Evolutionary conservation across 73 alveolate species (phyloP), one percentile per base, ranked within the genome.

Genomic region (Paramecium tetraurelia): DNA sequence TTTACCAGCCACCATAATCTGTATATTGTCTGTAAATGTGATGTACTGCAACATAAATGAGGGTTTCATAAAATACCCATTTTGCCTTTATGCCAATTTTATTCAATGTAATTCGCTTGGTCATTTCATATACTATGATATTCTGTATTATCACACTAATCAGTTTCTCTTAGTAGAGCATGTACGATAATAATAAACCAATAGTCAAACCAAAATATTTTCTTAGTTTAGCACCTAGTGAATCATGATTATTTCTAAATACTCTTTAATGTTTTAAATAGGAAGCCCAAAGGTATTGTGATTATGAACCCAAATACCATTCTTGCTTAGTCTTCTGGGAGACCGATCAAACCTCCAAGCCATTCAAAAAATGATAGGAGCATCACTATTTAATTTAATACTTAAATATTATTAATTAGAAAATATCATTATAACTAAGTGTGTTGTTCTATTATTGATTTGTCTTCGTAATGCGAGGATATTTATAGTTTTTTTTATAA

Each of bases 1-100:
- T 35, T 16, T 72, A 72, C 94, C 94, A 89, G 29, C 94, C 94
- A 14, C 94, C 94, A 71, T 89, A 89, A 69, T 89, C 94, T 0
- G 85, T 89, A 43, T 59, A 59, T 89, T 89, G 35, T 70, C 94
- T 77, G 36, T 89, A 89, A 16, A 89, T 89, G 14, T 89, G 94
- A 71, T 89, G 94, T 0, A 20, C 58, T 41, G 92, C 46, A n/a
- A 89, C 80, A 53, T 20, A 89, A 29, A 59, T 9, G 10, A 89
- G 69, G 4, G 85, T 46, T 29, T 70, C 86, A 22, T 36, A 31
- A 27, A 89, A 89, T 41, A 89, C 94, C 29, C 36, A 57, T 83
- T 53, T 70, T 11, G 86, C 75, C 6, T 84, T 59, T 27, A 59
- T 36, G 4, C 63, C 63, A 11, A 76, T 88, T 80, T 44, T 44